Evolutionary conservation across 306 rosid species (phyloP).

Genomic region (Fragaria ananassa): DNA sequence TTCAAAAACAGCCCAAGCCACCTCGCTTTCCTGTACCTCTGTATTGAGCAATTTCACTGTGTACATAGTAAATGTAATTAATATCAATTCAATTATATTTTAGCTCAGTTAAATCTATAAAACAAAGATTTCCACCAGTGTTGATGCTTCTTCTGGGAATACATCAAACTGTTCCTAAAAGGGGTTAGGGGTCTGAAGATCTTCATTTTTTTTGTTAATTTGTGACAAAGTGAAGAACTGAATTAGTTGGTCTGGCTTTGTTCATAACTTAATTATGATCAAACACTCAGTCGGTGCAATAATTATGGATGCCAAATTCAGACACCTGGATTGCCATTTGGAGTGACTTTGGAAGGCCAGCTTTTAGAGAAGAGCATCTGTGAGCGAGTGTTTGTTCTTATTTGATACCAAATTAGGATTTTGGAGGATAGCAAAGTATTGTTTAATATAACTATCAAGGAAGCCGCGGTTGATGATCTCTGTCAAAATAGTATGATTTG

Average conservation of each 20-base stretch:
- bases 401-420: background rate
- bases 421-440: background rate
- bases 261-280: background rate
- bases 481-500: too few relatives aligned
- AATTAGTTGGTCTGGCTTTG: background rate
- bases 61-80: slow-evolving; percentile 3
- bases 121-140: slow-evolving; percentile 12
- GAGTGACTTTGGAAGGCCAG: background rate
- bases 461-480: too few relatives aligned
- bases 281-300: background rate
- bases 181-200: background rate
- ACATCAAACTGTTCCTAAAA: background rate
- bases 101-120: background rate
- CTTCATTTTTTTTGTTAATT: too few relatives aligned
- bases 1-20: slow-evolving; percentile 51
- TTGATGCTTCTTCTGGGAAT: background rate
- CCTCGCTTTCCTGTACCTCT: slow-evolving; percentile 53
- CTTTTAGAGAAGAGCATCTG: background rate
- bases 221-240: too few relatives aligned
- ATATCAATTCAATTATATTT: slow-evolving; percentile 1
- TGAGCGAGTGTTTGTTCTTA: background rate
- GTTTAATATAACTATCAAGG: too few relatives aligned
- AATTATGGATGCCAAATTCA: background rate
- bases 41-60: slow-evolving; percentile 22
- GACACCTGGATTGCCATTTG: slow-evolving; percentile 6